Evolutionary conservation across 202 grass and related monocot genomes (phyloP).

Genomic region (Miscanthus sacchariflorus): DNA sequence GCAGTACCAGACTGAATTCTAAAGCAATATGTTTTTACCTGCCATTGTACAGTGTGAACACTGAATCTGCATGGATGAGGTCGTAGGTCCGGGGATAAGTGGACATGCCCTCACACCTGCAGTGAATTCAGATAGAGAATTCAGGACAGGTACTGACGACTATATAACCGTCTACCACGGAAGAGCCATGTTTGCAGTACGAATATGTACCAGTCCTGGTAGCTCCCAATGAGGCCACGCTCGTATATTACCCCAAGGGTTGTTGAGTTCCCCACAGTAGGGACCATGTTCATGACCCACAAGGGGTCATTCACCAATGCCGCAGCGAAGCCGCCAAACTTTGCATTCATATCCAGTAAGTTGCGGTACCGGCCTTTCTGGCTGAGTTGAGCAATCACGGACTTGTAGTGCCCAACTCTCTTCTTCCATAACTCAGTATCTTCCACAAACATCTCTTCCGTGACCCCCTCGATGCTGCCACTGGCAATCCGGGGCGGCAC

Average conservation of each 20-base stretch:
- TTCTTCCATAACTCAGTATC: slow-evolving; percentile 82
- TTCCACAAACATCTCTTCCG: slow-evolving; percentile 65
- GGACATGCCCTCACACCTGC: slow-evolving; percentile 95
- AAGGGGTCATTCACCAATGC: slow-evolving; percentile 70
- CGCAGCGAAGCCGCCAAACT: slow-evolving; percentile 79
- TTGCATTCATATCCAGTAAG: slow-evolving; percentile 93
- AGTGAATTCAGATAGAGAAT: slow-evolving; percentile 37
- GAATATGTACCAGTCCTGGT: slow-evolving; percentile 88
- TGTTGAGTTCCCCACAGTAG: slow-evolving; percentile 60
- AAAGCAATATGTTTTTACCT: slow-evolving; percentile 55
- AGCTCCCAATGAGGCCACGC: slow-evolving; percentile 91
- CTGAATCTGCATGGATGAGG: slow-evolving; percentile 80
- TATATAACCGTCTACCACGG: not conserved
- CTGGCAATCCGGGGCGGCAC: slow-evolving; percentile 77
- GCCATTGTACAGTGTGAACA: slow-evolving; percentile 82
- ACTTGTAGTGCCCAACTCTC: slow-evolving; percentile 79
- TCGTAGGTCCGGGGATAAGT: slow-evolving; percentile 96
- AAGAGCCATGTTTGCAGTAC: not conserved
- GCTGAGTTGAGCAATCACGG: slow-evolving; percentile 59
- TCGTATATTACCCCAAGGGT: slow-evolving; percentile 90
- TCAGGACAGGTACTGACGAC: slow-evolving; percentile 11
- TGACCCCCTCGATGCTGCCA: slow-evolving; percentile 75
- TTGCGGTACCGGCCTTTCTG: slow-evolving; percentile 90
- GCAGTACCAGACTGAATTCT: not conserved
- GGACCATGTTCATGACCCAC: slow-evolving; percentile 97